Evolutionary conservation across 176 grass and related monocot species (phyloP), one percentile per base, ranked within the genome.

Genomic region (Phoenix roebelenii): DNA sequence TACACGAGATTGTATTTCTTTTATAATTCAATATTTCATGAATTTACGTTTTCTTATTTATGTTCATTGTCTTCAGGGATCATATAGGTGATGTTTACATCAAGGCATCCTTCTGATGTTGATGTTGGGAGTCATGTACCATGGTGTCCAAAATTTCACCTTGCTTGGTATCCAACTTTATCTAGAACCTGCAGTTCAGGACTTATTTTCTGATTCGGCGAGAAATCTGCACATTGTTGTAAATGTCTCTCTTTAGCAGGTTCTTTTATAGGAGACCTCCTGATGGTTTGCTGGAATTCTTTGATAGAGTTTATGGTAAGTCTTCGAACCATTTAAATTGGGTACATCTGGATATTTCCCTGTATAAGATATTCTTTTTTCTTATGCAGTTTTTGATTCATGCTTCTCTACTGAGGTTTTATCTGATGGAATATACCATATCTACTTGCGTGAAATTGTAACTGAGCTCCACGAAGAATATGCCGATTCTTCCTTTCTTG

Each of bases 221-320:
- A 2, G 5, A 44, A 44, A 44, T 12, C 35, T 44, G 35, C 9
- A 44, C 6, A 44, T 44, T 44, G 35, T 44, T 44, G 35, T 44
- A 84, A 74, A 97, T 97, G 93, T 97, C 93, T 75, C 81, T 97
- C n/a, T 83, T 97, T 61, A 97, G 87, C 77, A 91, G 93, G 85
- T 97, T 97, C 76, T 97, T 97, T 79, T 88, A 91, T 79, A 97
- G 85, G 72, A 82, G 93, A 48, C 93, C 93, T 71, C 93, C 87
- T 23, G 92, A 97, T 82, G 92, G 92, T 60, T 75, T 97, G 63
- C 72, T 97, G 58, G 92, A 97, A 79, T 97, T 97, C 60, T 66
- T 80, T 67, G 92, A 97, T 50, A 89, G 83, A 72, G 75, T 97
- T 66, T 91, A 91, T 57, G 85, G 92, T 97, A 80, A 85, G 66